These are phyloP conservation scores for Malassezia cuniculi DNA, from an alignment of 1,284 basidiomycete genomes.

Conservation along the genomic window DNA sequence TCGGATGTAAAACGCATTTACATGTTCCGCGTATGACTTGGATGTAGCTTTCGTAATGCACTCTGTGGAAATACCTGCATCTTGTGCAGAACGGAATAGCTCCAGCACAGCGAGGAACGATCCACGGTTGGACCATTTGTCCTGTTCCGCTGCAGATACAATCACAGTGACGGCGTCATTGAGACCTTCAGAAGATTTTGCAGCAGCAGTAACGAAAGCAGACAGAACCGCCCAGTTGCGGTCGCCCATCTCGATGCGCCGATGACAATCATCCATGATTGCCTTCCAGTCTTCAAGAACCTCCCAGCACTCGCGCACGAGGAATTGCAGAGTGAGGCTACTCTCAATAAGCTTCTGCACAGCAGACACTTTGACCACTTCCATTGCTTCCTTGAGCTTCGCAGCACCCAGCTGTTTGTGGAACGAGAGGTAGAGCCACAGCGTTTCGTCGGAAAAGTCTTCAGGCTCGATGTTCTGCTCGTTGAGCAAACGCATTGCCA, in stretches of 20 bases:
- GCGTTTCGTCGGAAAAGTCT: constrained; percentile 5
- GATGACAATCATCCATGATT: constrained; percentile 7
- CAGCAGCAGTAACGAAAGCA: not conserved
- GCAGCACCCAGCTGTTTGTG: constrained; percentile 2
- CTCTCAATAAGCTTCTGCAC: constrained; percentile 1
- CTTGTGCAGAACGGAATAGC: not conserved
- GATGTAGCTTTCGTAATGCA: not conserved
- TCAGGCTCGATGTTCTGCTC: constrained; percentile 1
- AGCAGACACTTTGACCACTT: constrained; percentile 1
- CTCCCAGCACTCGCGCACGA: constrained; percentile 7
- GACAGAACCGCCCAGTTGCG: constrained; percentile 13
- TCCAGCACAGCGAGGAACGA: constrained; percentile 11
- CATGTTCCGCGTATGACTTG: not conserved
- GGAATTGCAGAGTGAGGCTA: constrained; percentile 8
- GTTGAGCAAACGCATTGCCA: constrained; percentile 7
- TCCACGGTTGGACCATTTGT: constrained; percentile 10
- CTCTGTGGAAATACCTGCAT: not conserved
- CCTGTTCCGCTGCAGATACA: constrained; percentile 5
- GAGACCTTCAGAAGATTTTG: not conserved
- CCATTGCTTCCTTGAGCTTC: not conserved
- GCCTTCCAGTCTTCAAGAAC: not conserved
- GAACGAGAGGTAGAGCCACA: constrained; percentile 10
- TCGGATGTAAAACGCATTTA: constrained; percentile 1
- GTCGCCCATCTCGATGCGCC: constrained; percentile 7
- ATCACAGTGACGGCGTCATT: constrained; percentile 1